Base-by-base conservation (phyloP, 192 early-diverging fungal species). In the Lobosporangium transversale region DNA sequence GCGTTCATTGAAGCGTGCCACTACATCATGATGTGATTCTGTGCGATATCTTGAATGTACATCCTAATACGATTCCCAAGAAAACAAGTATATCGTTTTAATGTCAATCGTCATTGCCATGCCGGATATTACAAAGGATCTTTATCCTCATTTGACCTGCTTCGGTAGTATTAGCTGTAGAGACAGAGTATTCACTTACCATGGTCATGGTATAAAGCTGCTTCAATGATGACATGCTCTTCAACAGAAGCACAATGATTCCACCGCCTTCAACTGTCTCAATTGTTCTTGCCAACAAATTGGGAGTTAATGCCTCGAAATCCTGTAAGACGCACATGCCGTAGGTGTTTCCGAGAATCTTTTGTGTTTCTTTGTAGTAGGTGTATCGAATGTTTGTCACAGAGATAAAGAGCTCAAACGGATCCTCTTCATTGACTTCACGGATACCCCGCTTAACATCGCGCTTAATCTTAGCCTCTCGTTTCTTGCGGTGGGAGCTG, bases 301-400 rank as follows among this genome's bases (percentile, higher is more conserved):
- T 99, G 47, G 97, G 97, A 18, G 97, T 99, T 59, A 99, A 84
- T 6, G 97, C 96, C 74, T 99, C 97, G 78, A 99, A 99, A 82
- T 99, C 97, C 88, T 95, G 93, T 53, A 99, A 81, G 29, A 99
- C 90, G 60, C 96, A 98, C 97, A 99, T 99, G 7, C 97, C 97
- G 65, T 91, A 99, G 24, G 97, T 99, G 76, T 95, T 94, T 69
- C 97, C 97, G 56, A 99, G 86, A 65, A 99, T 94, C 78, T 97
- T 99, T 66, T 98, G 91, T 21, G 96, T 95, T 78, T 99, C 97
- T 79, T 99, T 99, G 88, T 99, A 99, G 89, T 98, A 99, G 27
- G 95, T 93, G 84, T 99, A 99, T 60, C 96, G 89, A 73, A 99
- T 98, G 70, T 95, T 89, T 29, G 97, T 97, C 47, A 94, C 91